A percentile compares a stretch with the other conserved stretches of the same genome.
These are phyloP conservation scores for Ceratocystis huliohia DNA, from an alignment of 2,329 filamentous ascomycete species.

Conservation along the genomic window DNA sequence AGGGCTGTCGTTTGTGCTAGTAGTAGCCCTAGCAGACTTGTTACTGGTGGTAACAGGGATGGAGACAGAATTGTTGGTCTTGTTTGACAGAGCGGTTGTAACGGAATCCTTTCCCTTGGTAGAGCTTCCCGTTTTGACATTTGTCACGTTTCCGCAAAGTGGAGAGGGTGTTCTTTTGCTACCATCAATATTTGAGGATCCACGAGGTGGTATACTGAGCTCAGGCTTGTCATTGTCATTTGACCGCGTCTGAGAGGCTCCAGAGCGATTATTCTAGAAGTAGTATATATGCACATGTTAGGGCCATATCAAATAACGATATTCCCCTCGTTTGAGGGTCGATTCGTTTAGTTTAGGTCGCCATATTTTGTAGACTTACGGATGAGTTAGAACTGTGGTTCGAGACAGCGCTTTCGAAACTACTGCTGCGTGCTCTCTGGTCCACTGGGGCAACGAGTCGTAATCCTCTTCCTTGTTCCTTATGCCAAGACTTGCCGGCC, in stretches of 20 bases:
- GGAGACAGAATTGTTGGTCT: slow-evolving; percentile 23
- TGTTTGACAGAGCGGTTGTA: slow-evolving; percentile 26
- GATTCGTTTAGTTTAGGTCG: not conserved
- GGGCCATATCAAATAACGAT: not conserved
- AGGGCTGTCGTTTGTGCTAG: slow-evolving; percentile 41
- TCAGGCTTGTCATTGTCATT: slow-evolving; percentile 17
- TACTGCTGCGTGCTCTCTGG: slow-evolving; percentile 39
- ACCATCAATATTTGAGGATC: slow-evolving; percentile 36
- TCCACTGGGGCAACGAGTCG: slow-evolving; percentile 28
- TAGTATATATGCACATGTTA: not conserved
- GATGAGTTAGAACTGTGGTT: slow-evolving; percentile 47
- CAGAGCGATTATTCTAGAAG: not conserved
- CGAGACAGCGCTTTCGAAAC: slow-evolving; percentile 52
- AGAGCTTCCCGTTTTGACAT: slow-evolving; percentile 39
- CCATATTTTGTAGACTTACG: slow-evolving; percentile 38
- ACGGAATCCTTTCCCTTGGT: slow-evolving; percentile 24
- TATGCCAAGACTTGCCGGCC: slow-evolving; percentile 21
- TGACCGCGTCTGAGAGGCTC: not conserved
- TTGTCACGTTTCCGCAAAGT: slow-evolving; percentile 56
- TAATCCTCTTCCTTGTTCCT: slow-evolving; percentile 31
- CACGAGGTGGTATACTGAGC: slow-evolving; percentile 18
- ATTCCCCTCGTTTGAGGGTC: not conserved
- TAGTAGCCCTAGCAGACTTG: slow-evolving; percentile 6
- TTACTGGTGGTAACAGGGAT: not conserved
- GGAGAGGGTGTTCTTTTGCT: slow-evolving; percentile 61